Conservation (phyloP, 2,329 filamentous ascomycete genomes). For the Aspergillus pseudonomiae region DNA sequence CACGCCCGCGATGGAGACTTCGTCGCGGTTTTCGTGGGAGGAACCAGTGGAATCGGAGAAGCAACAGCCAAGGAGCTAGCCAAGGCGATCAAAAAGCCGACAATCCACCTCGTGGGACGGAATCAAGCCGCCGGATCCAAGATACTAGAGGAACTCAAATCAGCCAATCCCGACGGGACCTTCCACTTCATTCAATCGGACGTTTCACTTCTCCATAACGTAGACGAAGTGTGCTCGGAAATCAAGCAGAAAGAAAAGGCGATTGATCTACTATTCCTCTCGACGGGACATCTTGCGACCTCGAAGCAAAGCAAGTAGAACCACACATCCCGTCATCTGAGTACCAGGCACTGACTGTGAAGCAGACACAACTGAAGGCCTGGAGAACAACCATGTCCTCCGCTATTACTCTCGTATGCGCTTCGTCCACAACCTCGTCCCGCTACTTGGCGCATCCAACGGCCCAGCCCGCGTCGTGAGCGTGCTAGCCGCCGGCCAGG, state of each 20-base stretch:
- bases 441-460: constrained; percentile 53
- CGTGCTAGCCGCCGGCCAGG: constrained; percentile 58
- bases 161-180: constrained; percentile 41
- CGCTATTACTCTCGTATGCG: constrained; percentile 62
- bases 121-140: constrained; percentile 37
- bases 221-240: constrained; percentile 54
- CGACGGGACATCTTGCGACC: constrained; percentile 45
- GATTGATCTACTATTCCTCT: constrained; percentile 61
- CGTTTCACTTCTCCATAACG: constrained; percentile 50
- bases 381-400: constrained; percentile 56
- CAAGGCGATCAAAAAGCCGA: constrained; percentile 43
- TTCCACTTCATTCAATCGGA: constrained; percentile 21
- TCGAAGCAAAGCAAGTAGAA: constrained; percentile 26
- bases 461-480: constrained; percentile 57
- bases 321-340: no score
- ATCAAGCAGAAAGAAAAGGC: constrained; percentile 54
- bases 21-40: constrained; percentile 56
- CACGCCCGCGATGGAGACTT: constrained; percentile 40
- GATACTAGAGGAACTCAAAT: constrained; percentile 48
- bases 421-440: constrained; percentile 61
- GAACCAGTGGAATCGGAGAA: constrained; percentile 56
- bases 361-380: constrained; percentile 60
- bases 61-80: constrained; percentile 51
- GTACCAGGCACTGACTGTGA: neutral
- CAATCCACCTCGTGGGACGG: constrained; percentile 54